These are phyloP conservation scores for Alternaria gaisen DNA, from an alignment of 2,329 filamentous ascomycete species.

Conservation along the genomic window DNA sequence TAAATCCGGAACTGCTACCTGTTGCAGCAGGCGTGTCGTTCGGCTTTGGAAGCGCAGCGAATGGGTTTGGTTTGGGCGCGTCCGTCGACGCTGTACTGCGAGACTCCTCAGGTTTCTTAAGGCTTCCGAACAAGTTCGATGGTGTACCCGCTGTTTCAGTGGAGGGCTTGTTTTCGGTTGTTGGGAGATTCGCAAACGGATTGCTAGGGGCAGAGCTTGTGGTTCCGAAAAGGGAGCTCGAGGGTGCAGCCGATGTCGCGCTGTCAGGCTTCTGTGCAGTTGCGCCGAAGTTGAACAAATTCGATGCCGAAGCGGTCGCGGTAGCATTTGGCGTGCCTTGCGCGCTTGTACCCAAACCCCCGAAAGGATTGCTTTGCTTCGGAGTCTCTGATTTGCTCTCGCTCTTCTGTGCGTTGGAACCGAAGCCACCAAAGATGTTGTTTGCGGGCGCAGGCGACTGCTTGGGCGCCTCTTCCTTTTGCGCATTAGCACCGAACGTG, in stretches of 20 bases:
- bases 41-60: slow-evolving; percentile 28
- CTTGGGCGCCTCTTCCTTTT: slow-evolving; percentile 13
- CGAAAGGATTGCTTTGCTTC: slow-evolving; percentile 24
- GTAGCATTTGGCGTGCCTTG: slow-evolving; percentile 19
- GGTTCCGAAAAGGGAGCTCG: slow-evolving; percentile 24
- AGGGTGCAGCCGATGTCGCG: slow-evolving; percentile 21
- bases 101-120: slow-evolving; percentile 24
- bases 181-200: slow-evolving; percentile 27
- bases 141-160: slow-evolving; percentile 16
- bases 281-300: slow-evolving; percentile 29
- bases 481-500: slow-evolving; percentile 22
- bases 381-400: slow-evolving; percentile 13
- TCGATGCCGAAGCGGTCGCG: slow-evolving; percentile 20
- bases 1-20: slow-evolving; percentile 18
- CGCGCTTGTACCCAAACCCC: slow-evolving; percentile 22
- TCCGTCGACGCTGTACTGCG: slow-evolving; percentile 21
- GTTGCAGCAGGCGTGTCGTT: slow-evolving; percentile 12
- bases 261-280: slow-evolving; percentile 19
- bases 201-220: slow-evolving; percentile 13
- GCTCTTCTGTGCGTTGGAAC: slow-evolving; percentile 24
- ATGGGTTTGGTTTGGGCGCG: slow-evolving; percentile 31
- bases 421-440: slow-evolving; percentile 29
- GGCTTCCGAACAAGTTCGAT: slow-evolving; percentile 27
- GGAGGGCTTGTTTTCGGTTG: slow-evolving; percentile 14
- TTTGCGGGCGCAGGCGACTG: slow-evolving; percentile 19